These are phyloP conservation scores for Candida manassasensis DNA, from an alignment of 805 yeast species.

Conservation along the genomic window DNA sequence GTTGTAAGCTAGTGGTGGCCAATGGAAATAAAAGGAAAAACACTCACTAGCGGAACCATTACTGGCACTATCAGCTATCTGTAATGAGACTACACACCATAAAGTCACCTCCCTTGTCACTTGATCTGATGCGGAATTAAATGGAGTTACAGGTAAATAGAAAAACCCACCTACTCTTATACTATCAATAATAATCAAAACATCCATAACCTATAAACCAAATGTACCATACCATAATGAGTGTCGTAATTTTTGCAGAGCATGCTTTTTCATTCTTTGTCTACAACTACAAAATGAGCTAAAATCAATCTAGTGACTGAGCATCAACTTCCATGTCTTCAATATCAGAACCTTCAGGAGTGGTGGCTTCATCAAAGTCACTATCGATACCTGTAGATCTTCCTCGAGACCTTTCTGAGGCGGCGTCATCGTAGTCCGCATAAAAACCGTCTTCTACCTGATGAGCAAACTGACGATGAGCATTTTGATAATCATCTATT, in stretches of 20 bases:
- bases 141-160: no score
- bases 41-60: neutral
- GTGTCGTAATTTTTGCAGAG: no score
- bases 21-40: neutral
- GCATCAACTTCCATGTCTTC: conserved; percentile 9
- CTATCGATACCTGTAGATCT: conserved; percentile 8
- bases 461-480: conserved; percentile 18
- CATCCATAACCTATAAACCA: no score
- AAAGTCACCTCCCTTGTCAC: neutral
- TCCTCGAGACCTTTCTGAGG: conserved; percentile 3
- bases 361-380: conserved; percentile 14
- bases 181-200: no score
- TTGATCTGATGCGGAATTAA: conserved; percentile 7
- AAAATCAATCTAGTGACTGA: conserved; percentile 5
- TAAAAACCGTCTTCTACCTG: conserved; percentile 13
- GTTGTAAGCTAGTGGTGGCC: conserved; percentile 33
- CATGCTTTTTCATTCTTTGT: no score
- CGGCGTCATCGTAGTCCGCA: conserved; percentile 3
- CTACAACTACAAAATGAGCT: no score
- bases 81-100: neutral
- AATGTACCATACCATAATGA: no score
- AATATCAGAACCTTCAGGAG: conserved; percentile 14
- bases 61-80: neutral
- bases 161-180: no score
- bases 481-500: conserved; percentile 15